phyloP scores from a whole-genome alignment of 2,329 filamentous ascomycete species.

The Rhexocercosporidium sp. region DNA sequence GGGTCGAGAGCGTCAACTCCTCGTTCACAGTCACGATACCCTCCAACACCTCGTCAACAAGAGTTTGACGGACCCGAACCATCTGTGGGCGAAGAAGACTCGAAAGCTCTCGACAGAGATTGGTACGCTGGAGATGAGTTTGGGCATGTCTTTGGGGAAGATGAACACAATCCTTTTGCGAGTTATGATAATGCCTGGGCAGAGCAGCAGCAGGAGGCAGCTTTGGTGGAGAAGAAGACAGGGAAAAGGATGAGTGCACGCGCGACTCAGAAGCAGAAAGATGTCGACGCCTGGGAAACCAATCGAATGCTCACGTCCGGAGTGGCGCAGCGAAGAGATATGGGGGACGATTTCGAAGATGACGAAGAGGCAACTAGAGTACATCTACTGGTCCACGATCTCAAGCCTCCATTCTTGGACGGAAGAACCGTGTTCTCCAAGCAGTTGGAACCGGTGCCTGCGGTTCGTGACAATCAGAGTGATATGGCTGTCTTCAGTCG shows the following conservation, averaged over 20 bases:
- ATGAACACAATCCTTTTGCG: conserved; percentile 91
- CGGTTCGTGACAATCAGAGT: conserved; percentile 90
- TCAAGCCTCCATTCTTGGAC: conserved; percentile 93
- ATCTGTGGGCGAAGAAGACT: conserved; percentile 68
- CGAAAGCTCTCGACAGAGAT: conserved; percentile 80
- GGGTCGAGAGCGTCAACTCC: conserved; percentile 42
- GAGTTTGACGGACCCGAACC: conserved; percentile 68
- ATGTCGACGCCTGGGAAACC: conserved; percentile 97
- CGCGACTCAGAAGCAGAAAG: conserved; percentile 84
- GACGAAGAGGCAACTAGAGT: conserved; percentile 90
- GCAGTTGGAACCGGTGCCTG: conserved; percentile 92
- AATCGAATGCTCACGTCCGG: conserved; percentile 98
- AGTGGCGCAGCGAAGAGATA: conserved; percentile 86
- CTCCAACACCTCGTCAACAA: conserved; percentile 49
- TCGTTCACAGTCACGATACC: conserved; percentile 39
- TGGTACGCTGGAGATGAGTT: conserved; percentile 92
- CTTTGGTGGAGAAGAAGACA: conserved; percentile 79
- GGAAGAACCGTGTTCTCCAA: conserved; percentile 97
- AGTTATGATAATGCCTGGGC: conserved; percentile 76
- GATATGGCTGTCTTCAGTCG: conserved; percentile 99
- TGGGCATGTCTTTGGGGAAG: conserved; percentile 85
- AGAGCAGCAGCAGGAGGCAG: conserved; percentile 72
- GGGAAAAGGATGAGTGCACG: conserved; percentile 74
- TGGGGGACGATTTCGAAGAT: conserved; percentile 81
- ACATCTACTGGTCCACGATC: conserved; percentile 90